Evolutionary conservation across 306 rosid genomes (phyloP).

Genomic region (Spatholobus suberectus): DNA sequence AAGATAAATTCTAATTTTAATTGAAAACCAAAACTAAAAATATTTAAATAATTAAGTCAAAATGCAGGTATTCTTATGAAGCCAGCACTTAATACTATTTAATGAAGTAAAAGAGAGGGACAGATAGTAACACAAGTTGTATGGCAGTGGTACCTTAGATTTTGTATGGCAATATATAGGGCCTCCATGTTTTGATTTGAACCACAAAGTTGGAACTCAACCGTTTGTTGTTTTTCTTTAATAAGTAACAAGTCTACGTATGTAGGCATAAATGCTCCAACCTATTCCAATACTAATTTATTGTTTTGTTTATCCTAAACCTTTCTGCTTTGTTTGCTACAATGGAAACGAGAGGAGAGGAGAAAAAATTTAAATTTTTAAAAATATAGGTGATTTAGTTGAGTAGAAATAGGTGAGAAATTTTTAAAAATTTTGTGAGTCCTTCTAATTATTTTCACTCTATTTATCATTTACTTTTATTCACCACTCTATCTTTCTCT

Average conservation of each 20-base stretch:
- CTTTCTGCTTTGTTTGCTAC: too few species aligned
- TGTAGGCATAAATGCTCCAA: constrained; percentile 11
- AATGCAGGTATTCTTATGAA: background rate
- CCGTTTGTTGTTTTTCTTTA: background rate
- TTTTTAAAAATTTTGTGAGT: too few species aligned
- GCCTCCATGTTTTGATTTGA: constrained; percentile 17
- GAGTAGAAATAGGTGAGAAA: too few species aligned
- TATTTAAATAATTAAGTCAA: too few species aligned
- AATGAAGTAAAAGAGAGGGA: background rate
- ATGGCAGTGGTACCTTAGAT: background rate
- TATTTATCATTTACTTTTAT: too few species aligned
- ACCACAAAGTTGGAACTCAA: constrained; percentile 15
- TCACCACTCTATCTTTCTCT: too few species aligned
- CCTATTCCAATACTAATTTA: background rate
- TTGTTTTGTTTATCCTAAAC: background rate
- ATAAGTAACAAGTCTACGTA: background rate
- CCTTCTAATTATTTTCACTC: too few species aligned
- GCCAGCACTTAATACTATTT: background rate
- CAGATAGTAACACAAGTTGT: background rate
- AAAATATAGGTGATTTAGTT: too few species aligned
- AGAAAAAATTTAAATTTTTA: too few species aligned
- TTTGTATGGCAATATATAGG: background rate
- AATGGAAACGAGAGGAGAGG: too few species aligned
- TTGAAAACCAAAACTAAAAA: too few species aligned
- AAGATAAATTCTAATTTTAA: too few species aligned